Base-by-base conservation (phyloP, 2,329 filamentous ascomycete genomes). In the Seiridium cupressi region DNA sequence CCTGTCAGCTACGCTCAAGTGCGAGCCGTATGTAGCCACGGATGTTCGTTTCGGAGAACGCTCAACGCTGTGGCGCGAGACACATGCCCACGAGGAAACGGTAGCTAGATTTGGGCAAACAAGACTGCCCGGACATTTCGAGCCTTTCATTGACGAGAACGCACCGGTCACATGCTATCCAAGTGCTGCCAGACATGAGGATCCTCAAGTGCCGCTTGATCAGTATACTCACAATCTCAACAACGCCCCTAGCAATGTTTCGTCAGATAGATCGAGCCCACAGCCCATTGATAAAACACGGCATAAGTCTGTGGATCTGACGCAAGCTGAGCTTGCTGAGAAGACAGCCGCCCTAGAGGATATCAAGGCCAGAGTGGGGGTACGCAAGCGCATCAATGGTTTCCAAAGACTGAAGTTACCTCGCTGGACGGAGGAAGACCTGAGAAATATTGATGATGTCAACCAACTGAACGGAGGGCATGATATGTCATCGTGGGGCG, bases 41-140 rank as follows among this genome's bases (percentile, higher is more conserved):
- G 58, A 62, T 3, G 44, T 62, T 3, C 55, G 63, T 8, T 53
- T 60, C 18, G 65, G 65, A 3, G 65, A 66, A 40, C 11, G 51
- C 9, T 63, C 60, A 1, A 55, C 58, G 2, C 57, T 60, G 3
- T 65, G 61, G 59, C 54, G 59, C 7, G 57, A 62, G 8, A 5
- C 38, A 5, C 55, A 64, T 32, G 3, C 2, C n/a, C 32, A n/a
- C 1, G 3, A 46, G 3, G 35, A 54, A 4, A 35, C 44, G 0
- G 9, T 61, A 2, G n/a, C 32, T 4, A 48, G 10, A 4, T 67
- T 66, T 32, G 26, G 38, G 4, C 1, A 34, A 13, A 58, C 60
- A 7, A 57, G 65, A 11, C 35, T 36, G 5, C 10, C 51, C 5
- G 58, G 60, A 4, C 26, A 48, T 46, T 65, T 58, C 8, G 54